Percentiles rank a stretch among this genome's conserved stretches.
Evolutionary conservation across 345 rosid species (phyloP).

Genomic region (Microthlaspi erraticum): DNA sequence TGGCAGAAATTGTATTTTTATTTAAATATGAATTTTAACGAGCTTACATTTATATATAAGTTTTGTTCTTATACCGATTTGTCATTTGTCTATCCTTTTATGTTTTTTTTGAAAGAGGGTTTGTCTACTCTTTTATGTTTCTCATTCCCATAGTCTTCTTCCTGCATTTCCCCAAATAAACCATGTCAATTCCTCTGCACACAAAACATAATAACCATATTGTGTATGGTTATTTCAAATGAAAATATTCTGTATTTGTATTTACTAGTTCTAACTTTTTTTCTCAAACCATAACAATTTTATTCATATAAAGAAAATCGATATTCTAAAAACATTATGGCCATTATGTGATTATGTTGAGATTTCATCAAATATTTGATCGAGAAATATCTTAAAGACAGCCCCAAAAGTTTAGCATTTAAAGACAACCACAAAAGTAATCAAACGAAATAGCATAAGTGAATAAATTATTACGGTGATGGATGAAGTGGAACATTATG

Average conservation of each 20-base stretch:
- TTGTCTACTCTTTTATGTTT: constrained; percentile 4
- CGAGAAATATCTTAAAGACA: not conserved
- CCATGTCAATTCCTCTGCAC: not conserved
- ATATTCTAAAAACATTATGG: not conserved
- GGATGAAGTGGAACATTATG: not conserved
- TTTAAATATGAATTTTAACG: too few relatives aligned
- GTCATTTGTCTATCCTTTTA: too few relatives aligned
- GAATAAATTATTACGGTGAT: constrained; percentile 1
- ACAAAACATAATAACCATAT: not conserved
- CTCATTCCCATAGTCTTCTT: constrained; percentile 7
- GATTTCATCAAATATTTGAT: not conserved
- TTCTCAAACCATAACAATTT: not conserved
- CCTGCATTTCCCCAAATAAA: constrained; percentile 16
- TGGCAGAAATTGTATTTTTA: too few relatives aligned
- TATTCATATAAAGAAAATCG: not conserved
- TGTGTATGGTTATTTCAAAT: not conserved
- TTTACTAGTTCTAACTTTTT: not conserved
- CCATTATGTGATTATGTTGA: not conserved
- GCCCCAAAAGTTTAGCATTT: not conserved
- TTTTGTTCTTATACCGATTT: too few relatives aligned
- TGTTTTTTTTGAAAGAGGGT: too few relatives aligned
- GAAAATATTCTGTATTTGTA: not conserved
- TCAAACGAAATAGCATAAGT: not conserved
- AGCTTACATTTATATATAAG: too few relatives aligned
- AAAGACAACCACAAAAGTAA: not conserved